phyloP scores from a whole-genome alignment of 768 basidiomycete genomes.

The Termitomyces eurrhizus region DNA sequence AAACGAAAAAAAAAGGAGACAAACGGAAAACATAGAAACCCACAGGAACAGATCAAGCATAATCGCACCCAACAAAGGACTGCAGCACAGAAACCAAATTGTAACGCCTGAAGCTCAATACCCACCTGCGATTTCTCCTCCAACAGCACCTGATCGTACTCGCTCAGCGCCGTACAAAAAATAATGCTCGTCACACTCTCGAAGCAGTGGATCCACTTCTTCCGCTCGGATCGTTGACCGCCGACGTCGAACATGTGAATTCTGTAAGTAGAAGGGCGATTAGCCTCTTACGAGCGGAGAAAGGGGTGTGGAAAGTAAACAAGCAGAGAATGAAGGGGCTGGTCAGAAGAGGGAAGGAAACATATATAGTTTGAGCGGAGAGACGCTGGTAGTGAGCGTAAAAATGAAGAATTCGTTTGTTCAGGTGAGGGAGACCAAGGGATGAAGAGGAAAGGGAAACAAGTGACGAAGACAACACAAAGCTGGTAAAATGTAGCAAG shows the following conservation, averaged over 20 bases:
- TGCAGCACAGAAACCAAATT: neutral
- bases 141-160: conserved; percentile 71
- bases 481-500: neutral
- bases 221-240: conserved; percentile 76
- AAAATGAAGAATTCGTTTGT: neutral
- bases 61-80: neutral
- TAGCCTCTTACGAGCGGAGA: neutral
- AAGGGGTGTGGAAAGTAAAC: neutral
- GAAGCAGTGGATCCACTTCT: conserved; percentile 59
- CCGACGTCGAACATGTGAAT: conserved; percentile 78
- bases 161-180: conserved; percentile 63
- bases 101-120: neutral
- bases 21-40: too few relatives aligned
- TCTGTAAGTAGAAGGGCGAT: conserved; percentile 18
- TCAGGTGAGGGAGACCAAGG: neutral
- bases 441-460: neutral
- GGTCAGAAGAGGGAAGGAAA: too few relatives aligned
- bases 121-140: conserved; percentile 68
- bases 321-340: neutral
- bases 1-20: too few relatives aligned
- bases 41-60: too few relatives aligned
- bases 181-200: conserved; percentile 57
- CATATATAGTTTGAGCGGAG: too few relatives aligned
- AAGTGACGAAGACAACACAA: neutral
- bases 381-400: too few relatives aligned